Base-by-base conservation (phyloP, 2,329 filamentous ascomycete species). In the Phaeomoniella chlamydospora region DNA sequence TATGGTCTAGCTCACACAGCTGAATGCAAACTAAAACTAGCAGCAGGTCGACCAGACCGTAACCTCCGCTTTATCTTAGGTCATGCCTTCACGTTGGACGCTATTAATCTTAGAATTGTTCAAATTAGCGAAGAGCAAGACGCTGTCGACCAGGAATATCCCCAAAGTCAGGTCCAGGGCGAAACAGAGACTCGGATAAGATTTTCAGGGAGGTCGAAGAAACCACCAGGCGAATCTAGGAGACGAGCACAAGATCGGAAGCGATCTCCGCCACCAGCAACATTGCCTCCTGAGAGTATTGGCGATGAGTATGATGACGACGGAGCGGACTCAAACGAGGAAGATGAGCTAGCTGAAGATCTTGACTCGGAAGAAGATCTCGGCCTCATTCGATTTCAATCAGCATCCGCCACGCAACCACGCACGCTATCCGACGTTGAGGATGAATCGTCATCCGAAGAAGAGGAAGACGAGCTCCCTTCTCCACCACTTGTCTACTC, bases 51-150 rank as follows among this genome's bases (percentile, higher is more conserved):
- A 15, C 39, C 40, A 13, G 44, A 46, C 31, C 33, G 44, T 13
- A 39, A 46, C 34, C 19, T 46, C n/a, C 40, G 44, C 14, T 44
- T 46, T 26, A 37, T 46, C 10, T 41, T 46, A 3, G 44, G 42
- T 34, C 44, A 46, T 33, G 44, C 44, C 6, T 46, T 46, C 18
- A 44, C 44, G 1, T 42, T 46, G 2, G 44, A 46, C 31, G 44
- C 44, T 19, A 29, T 46, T 2, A 44, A 44, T 34, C 37, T 46
- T 3, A 39, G 44, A 4, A 46, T 46, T 17, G 42, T 46, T 31
- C 42, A 46, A 33, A 46, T 46, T 17, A 42, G 44, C 33, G 44
- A 46, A 33, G 34, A 40, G 22, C 36, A 26, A n/a, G 22, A 26
- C n/a, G 22, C 31, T n/a, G 42, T 41, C 16, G 39, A 41, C 14